These are phyloP conservation scores for Lepidium aucheri DNA, from an alignment of 345 rosid species.

Conservation along the genomic window DNA sequence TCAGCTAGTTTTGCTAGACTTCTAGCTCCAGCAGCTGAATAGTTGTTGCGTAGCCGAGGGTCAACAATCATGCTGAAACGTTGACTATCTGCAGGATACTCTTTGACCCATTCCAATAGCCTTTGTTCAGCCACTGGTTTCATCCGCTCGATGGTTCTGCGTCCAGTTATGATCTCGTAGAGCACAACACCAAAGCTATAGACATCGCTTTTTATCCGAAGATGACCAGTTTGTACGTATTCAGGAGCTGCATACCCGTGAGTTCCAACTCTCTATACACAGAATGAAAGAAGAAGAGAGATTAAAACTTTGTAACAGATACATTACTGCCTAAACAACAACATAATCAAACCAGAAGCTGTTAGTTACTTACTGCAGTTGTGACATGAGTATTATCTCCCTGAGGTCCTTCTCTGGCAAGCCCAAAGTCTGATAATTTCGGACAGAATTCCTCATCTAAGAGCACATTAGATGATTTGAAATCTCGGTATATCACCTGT, in stretches of 20 bases:
- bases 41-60: conserved; percentile 51
- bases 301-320: not conserved
- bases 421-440: conserved; percentile 86
- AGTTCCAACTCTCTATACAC: conserved; percentile 66
- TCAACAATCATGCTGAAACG: conserved; percentile 61
- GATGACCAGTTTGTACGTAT: conserved; percentile 74
- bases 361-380: conserved; percentile 56
- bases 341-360: not conserved
- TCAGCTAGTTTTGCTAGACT: conserved; percentile 67
- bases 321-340: not conserved
- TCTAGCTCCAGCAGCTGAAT: conserved; percentile 41
- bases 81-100: conserved; percentile 51
- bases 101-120: conserved; percentile 72
- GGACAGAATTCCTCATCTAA: conserved; percentile 58
- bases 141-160: conserved; percentile 64
- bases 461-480: conserved; percentile 73
- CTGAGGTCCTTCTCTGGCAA: conserved; percentile 86
- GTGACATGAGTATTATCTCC: conserved; percentile 79
- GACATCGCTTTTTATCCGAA: conserved; percentile 68
- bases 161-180: conserved; percentile 76
- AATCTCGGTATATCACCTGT: conserved; percentile 78
- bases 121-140: conserved; percentile 54
- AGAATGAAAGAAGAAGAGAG: not conserved
- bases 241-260: conserved; percentile 94
- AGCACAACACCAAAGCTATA: conserved; percentile 88